Evolutionary conservation across 805 yeast species (phyloP), one percentile per base, ranked within the genome.

Genomic region (Alloascoidea hylecoeti): DNA sequence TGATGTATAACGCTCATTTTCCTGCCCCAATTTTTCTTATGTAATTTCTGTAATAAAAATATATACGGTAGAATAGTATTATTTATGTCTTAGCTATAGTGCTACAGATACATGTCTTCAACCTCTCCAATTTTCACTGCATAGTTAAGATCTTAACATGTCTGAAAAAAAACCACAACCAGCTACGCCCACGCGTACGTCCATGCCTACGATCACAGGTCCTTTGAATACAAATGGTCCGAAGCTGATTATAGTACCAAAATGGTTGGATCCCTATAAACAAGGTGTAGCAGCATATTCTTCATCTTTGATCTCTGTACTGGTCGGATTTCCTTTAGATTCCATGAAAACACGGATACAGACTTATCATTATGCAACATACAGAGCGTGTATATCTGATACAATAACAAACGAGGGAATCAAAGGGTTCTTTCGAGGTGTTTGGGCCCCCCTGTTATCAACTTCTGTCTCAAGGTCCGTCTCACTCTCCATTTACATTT

Each of bases 311-410:
- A 54, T 68, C 9, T 67, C 86, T 15, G 78, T 86, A 1, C 61
- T 72, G 2, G 66, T 75, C n/a, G 94, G 92, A 15, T 84, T 76
- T 49, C 95, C 95, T 0, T 56, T 84, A 37, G 95, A 84, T 52
- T 78, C 92, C n/a, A 64, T 85, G 42, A 84, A 84, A 54, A 85
- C 94, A 0, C 63, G 95, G 42, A 76, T 81, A 75, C 95, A 84
- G 53, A 79, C 94, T 0, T 78, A 81, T 45, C 64, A 68, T 39
- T 83, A 72, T 57, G 58, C 60, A 13, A 66, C 71, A 37, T 66
- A 77, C 17, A 52, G 63, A 38, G 73, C 72, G 39, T 82, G 94
- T 50, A 58, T 78, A 15, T 49, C 50, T 27, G 58, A 65, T 35
- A 77, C 94, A 0, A 58, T 72, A 18, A 47, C 51, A 4, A 53